Conservation (phyloP, 129 eudicot species). For the Solidago caesia region DNA sequence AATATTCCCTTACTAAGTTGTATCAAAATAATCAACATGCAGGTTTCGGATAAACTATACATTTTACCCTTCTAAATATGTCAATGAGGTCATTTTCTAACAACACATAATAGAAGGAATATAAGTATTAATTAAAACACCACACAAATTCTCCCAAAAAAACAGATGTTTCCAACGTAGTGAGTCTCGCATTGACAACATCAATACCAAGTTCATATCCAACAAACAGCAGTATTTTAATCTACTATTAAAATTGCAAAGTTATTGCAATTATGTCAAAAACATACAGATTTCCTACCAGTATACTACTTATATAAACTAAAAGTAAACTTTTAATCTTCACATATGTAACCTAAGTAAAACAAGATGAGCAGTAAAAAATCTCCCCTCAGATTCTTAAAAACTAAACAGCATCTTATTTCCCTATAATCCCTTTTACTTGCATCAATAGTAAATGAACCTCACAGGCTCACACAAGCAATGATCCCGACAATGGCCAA, state of each 20-base stretch:
- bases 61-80: background rate
- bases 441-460: slow-evolving; percentile 8
- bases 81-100: slow-evolving; percentile 19
- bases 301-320: background rate
- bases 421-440: background rate
- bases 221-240: background rate
- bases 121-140: slow-evolving; percentile 2
- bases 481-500: background rate
- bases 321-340: too few relatives aligned
- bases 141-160: slow-evolving; percentile 10
- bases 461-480: slow-evolving; percentile 18
- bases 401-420: slow-evolving; percentile 13
- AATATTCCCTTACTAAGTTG: slow-evolving; percentile 1
- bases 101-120: slow-evolving; percentile 9
- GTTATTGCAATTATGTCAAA: background rate
- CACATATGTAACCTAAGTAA: background rate
- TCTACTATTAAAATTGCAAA: background rate
- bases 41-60: background rate
- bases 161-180: background rate
- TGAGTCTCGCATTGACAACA: background rate
- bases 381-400: background rate
- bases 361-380: slow-evolving; percentile 3
- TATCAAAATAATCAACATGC: background rate
- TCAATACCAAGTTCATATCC: background rate
- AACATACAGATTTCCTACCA: slow-evolving; percentile 8